Percentiles rank a stretch among this genome's conserved stretches.
Evolutionary conservation across 83 land plant genomes (phyloP).

Genomic region (Thuja plicata): DNA sequence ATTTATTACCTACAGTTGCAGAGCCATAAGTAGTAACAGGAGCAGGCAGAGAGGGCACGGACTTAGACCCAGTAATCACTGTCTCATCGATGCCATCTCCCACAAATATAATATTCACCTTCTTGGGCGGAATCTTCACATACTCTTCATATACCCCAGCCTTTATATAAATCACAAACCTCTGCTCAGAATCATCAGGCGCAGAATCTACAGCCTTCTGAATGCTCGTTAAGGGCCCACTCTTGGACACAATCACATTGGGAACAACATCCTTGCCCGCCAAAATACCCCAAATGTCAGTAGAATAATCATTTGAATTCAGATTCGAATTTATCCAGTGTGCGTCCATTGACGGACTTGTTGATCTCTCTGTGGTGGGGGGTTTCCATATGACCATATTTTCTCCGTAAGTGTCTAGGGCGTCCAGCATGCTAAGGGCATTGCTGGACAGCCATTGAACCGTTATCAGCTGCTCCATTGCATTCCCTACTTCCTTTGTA

Average conservation of each 20-base stretch:
- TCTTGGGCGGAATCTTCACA: conserved; percentile 39
- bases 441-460: conserved; percentile 17
- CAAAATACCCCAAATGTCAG: conserved; percentile 5
- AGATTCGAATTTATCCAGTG: neutral
- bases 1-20: conserved; percentile 72
- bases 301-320: too few relatives aligned
- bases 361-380: conserved; percentile 9
- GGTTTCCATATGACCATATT: conserved; percentile 15
- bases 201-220: conserved; percentile 40
- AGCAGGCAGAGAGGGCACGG: conserved; percentile 44
- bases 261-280: conserved; percentile 24
- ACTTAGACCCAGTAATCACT: conserved; percentile 67
- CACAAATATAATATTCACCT: conserved; percentile 55
- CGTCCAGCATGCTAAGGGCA: conserved; percentile 25
- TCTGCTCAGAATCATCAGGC: conserved; percentile 23
- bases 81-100: conserved; percentile 80
- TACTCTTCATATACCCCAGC: conserved; percentile 62
- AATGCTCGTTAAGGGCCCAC: conserved; percentile 33
- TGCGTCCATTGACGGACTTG: neutral
- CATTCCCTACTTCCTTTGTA: conserved; percentile 21
- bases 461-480: neutral
- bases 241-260: conserved; percentile 47
- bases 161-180: conserved; percentile 53
- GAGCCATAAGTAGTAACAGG: conserved; percentile 63
- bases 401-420: conserved; percentile 10